Percentiles rank a stretch among this genome's conserved stretches.
These are phyloP conservation scores for Sutorius australiensis DNA, from an alignment of 768 basidiomycete genomes.

Conservation along the genomic window DNA sequence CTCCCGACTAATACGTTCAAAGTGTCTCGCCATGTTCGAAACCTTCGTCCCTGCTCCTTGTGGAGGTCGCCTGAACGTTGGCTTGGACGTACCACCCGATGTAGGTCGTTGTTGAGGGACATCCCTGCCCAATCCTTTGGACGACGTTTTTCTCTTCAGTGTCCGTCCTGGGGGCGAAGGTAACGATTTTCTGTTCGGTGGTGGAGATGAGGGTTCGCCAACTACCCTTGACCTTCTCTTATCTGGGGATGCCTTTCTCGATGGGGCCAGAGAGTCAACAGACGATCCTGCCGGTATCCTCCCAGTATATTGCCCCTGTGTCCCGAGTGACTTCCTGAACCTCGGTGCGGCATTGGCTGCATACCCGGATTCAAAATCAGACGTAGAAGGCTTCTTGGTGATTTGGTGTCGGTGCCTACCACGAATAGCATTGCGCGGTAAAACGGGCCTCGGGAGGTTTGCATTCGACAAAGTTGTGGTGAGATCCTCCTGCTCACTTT, in stretches of 20 bases:
- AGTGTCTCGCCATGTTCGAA: conserved; percentile 84
- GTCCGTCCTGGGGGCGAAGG: conserved; percentile 33
- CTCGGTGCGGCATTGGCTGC: conserved; percentile 87
- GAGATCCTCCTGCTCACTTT: conserved; percentile 73
- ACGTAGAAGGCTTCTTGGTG: conserved; percentile 56
- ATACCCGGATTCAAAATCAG: conserved; percentile 90
- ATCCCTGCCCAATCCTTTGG: conserved; percentile 36
- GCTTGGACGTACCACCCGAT: conserved; percentile 38
- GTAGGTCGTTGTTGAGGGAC: conserved; percentile 41
- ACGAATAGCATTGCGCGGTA: conserved; percentile 38
- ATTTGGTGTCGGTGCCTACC: conserved; percentile 47
- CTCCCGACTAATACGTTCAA: conserved; percentile 78
- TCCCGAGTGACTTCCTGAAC: conserved; percentile 50
- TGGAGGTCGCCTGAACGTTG: conserved; percentile 52
- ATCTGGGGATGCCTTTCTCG: conserved; percentile 70
- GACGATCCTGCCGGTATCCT: conserved; percentile 43
- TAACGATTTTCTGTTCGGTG: conserved; percentile 19
- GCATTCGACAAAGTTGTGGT: conserved; percentile 24
- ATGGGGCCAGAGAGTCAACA: conserved; percentile 56
- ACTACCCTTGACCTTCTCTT: conserved; percentile 44
- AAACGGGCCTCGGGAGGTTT: conserved; percentile 23
- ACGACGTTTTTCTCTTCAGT: conserved; percentile 34
- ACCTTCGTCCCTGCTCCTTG: conserved; percentile 63
- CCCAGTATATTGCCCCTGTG: conserved; percentile 41
- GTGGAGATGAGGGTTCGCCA: conserved; percentile 36